Evolutionary conservation across 306 rosid species (phyloP), one percentile per base, ranked within the genome.

Genomic region (Fagus sylvatica): DNA sequence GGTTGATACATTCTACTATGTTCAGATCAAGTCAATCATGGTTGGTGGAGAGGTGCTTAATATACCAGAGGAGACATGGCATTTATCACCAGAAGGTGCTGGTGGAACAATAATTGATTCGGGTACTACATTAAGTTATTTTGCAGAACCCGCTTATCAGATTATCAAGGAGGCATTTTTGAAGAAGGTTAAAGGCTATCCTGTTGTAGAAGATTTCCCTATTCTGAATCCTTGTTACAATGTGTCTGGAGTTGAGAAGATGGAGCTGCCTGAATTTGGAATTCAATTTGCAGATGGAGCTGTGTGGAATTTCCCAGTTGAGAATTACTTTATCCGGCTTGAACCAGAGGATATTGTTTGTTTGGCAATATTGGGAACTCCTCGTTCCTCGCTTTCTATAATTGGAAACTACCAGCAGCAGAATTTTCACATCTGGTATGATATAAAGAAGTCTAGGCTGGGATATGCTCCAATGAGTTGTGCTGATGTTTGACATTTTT

Each of bases 341-440:
- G 91, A 93, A 4, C 89, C 91, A 1, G 87, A 80, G 10, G 87
- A 82, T 49, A 83, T 95, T 28, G 89, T 88, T 54, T 95, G 99
- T 78, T 84, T 95, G 87, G 99, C 98, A 16, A 83, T 95, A 56
- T 46, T 93, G 78, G 97, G 95, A 5, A 91, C 97, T 82, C 89
- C 93, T 12, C 74, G 73, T 28, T 87, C 90, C 51, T 89, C 88
- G 15, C 90, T 95, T 71, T 92, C 98, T 6, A 95, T 95, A 17
- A 93, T 95, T 74, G 98, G 99, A 13, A 95, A 95, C 80, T 95
- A 95, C 74, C 99, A 95, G 90, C 99, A 95, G 83, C 99, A 95
- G 86, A 95, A 95, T 85, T 95, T 95, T 53, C 98, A 93, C 42
- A 84, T 95, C 73, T 75, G 91, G 5, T 95, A 93, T 80, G 99